Evolutionary conservation across 345 rosid species (phyloP).

Genomic region (Mangifera indica): DNA sequence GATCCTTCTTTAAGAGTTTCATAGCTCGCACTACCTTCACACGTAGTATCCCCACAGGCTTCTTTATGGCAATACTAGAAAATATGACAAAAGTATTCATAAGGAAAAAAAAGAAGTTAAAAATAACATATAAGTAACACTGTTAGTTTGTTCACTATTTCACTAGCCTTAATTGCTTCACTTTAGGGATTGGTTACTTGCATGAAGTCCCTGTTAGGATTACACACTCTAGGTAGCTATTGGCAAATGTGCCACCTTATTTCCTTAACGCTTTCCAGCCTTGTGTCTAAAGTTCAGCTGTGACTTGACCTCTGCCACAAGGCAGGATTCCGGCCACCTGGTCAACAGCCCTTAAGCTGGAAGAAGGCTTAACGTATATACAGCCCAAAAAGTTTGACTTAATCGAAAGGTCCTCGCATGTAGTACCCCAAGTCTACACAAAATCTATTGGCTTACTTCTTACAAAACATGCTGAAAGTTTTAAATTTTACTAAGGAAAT

Average conservation of each 20-base stretch:
- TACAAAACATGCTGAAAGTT: background rate
- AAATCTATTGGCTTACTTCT: background rate
- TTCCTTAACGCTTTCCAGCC: too few relatives aligned
- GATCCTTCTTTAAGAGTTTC: constrained; percentile 59
- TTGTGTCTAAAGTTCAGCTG: too few relatives aligned
- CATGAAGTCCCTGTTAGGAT: too few relatives aligned
- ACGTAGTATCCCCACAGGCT: constrained; percentile 73
- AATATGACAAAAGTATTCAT: background rate
- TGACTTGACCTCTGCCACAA: too few relatives aligned
- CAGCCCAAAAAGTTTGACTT: background rate
- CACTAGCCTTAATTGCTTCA: background rate
- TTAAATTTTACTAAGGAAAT: background rate
- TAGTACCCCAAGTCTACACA: background rate
- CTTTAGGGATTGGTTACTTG: background rate
- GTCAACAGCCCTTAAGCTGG: too few relatives aligned
- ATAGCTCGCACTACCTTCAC: constrained; percentile 64
- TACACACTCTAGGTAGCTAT: background rate
- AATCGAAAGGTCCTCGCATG: background rate
- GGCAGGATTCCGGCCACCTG: background rate
- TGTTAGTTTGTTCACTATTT: background rate
- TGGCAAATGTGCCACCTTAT: too few relatives aligned
- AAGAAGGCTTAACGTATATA: background rate
- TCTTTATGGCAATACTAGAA: constrained; percentile 52
- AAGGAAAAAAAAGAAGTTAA: background rate
- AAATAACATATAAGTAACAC: background rate